Conservation (phyloP, 148 eudicot genomes). For the Drosera capensis region DNA sequence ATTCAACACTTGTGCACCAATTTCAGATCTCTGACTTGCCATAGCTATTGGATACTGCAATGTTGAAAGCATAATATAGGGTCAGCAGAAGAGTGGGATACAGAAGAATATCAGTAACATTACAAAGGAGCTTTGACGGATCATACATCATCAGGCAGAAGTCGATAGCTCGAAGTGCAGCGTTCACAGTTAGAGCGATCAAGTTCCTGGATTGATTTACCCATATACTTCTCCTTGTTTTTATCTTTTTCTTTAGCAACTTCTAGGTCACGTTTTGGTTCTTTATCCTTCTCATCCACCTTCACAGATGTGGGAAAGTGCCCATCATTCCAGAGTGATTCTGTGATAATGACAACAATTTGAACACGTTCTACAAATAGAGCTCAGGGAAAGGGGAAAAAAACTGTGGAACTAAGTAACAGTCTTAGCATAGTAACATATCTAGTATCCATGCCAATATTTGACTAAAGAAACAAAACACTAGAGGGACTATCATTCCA, state of each 20-base stretch:
- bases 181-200: constrained; percentile 82
- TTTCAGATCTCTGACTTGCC: constrained; percentile 87
- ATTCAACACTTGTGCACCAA: constrained; percentile 79
- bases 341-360: constrained; percentile 16
- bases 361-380: not conserved
- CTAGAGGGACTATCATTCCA: too few species aligned
- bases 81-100: constrained; percentile 4
- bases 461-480: too few species aligned
- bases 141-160: constrained; percentile 79
- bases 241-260: constrained; percentile 60
- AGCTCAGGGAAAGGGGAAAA: constrained; percentile 6
- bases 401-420: not conserved
- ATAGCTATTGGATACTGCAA: constrained; percentile 78
- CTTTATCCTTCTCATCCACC: constrained; percentile 62
- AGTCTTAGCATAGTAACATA: not conserved
- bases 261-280: constrained; percentile 55
- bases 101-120: constrained; percentile 7
- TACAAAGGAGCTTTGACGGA: not conserved
- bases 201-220: constrained; percentile 88
- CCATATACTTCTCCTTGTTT: constrained; percentile 46
- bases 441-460: not conserved
- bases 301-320: constrained; percentile 34
- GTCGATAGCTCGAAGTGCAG: constrained; percentile 95
- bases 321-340: constrained; percentile 56
- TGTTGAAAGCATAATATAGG: constrained; percentile 5